Conservation (phyloP, 148 eudicot genomes). For the Camellia japonica region DNA sequence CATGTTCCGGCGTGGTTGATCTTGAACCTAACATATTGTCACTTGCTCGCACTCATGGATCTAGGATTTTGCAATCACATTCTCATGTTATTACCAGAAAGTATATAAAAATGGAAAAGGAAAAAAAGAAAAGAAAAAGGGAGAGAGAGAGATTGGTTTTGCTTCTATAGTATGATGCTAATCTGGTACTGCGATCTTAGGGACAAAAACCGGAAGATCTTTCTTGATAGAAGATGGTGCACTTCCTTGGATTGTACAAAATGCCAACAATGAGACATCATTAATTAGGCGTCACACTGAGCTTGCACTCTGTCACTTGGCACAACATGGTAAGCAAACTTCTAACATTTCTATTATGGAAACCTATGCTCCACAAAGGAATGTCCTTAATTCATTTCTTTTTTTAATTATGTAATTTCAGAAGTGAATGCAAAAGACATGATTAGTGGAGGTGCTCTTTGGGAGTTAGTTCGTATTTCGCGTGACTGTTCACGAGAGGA, state of each 20-base stretch:
- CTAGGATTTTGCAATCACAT: background rate
- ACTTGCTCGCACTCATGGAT: background rate
- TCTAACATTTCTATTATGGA: background rate
- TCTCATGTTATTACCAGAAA: background rate
- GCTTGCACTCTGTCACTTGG: slow-evolving; percentile 94
- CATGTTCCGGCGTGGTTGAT: background rate
- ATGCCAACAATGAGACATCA: slow-evolving; percentile 91
- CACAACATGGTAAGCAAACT: slow-evolving; percentile 71
- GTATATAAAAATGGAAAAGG: background rate
- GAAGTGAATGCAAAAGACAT: slow-evolving; percentile 83
- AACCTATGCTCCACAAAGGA: background rate
- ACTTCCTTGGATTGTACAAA: slow-evolving; percentile 91
- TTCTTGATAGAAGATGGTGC: slow-evolving; percentile 85
- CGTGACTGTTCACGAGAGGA: slow-evolving; percentile 94
- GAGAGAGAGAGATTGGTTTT: background rate
- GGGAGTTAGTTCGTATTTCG: slow-evolving; percentile 94
- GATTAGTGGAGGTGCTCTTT: slow-evolving; percentile 94
- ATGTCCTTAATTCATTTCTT: background rate
- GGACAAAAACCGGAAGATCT: slow-evolving; percentile 61
- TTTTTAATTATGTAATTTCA: slow-evolving; percentile 28
- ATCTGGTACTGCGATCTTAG: slow-evolving; percentile 23
- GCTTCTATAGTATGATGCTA: background rate
- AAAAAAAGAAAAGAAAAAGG: background rate
- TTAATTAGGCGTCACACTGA: slow-evolving; percentile 90
- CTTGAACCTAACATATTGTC: too few relatives aligned